phyloP scores from a whole-genome alignment of 495 filamentous ascomycete species.

The Parmelia sp. region DNA sequence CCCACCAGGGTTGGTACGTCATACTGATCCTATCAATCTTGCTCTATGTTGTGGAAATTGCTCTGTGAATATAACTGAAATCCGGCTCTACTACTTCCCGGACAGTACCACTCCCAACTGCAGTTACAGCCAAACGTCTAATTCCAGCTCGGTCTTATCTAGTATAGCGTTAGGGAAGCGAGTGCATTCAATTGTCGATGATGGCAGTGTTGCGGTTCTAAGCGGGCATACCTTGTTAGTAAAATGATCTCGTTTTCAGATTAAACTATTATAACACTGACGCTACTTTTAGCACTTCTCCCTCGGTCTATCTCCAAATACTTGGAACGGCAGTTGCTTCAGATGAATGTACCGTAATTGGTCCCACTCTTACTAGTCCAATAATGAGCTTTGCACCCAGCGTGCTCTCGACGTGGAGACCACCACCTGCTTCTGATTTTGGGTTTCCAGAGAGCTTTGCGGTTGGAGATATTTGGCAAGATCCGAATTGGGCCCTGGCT shows the following conservation, averaged over 20 bases:
- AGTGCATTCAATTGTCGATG: neutral
- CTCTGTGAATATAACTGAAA: neutral
- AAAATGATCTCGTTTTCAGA: neutral
- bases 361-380: neutral
- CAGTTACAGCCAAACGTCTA: neutral
- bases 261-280: no score
- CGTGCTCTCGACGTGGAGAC: constrained; percentile 7
- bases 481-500: neutral
- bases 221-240: constrained; percentile 17
- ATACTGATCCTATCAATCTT: no score
- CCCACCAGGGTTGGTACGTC: neutral
- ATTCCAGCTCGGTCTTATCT: neutral
- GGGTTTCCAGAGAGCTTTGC: neutral
- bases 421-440: neutral
- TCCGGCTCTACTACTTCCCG: constrained; percentile 13
- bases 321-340: neutral
- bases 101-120: neutral
- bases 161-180: neutral
- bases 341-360: constrained; percentile 10
- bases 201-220: constrained; percentile 11
- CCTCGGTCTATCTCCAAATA: constrained; percentile 19
- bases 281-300: constrained; percentile 16
- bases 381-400: constrained; percentile 12
- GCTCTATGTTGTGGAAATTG: constrained; percentile 16
- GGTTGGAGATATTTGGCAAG: neutral